Evolutionary conservation across 495 filamentous ascomycete species (phyloP).

Genomic region (Wilcoxina mikolae): DNA sequence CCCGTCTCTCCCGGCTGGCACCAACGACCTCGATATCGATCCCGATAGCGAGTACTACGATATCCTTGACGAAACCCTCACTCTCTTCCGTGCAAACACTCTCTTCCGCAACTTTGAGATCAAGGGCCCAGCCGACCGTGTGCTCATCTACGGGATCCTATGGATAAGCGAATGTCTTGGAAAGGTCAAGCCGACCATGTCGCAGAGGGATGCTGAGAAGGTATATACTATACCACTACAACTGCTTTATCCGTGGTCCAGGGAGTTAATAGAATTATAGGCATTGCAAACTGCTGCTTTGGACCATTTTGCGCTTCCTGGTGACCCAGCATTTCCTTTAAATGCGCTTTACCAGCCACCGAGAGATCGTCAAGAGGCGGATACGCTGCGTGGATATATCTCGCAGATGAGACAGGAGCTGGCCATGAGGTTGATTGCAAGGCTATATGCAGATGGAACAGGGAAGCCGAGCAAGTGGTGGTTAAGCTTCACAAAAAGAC

Average conservation of each 20-base stretch:
- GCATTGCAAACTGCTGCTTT: slow-evolving; percentile 56
- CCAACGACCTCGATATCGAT: slow-evolving; percentile 53
- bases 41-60: slow-evolving; percentile 81
- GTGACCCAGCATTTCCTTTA: slow-evolving; percentile 83
- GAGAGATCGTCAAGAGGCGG: slow-evolving; percentile 70
- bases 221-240: slow-evolving; percentile 32
- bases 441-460: slow-evolving; percentile 71
- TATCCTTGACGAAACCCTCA: slow-evolving; percentile 81
- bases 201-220: slow-evolving; percentile 41
- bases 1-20: slow-evolving; percentile 49
- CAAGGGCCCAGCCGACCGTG: slow-evolving; percentile 84
- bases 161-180: slow-evolving; percentile 77
- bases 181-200: slow-evolving; percentile 65
- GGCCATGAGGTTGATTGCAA: slow-evolving; percentile 59
- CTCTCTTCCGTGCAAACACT: slow-evolving; percentile 91
- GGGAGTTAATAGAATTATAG: slow-evolving; percentile 28
- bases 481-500: slow-evolving; percentile 95
- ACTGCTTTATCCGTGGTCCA: background rate
- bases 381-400: slow-evolving; percentile 72
- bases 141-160: slow-evolving; percentile 91
- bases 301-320: slow-evolving; percentile 87
- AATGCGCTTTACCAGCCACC: slow-evolving; percentile 62
- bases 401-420: slow-evolving; percentile 86
- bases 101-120: slow-evolving; percentile 99
- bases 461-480: slow-evolving; percentile 91